A percentile compares a stretch with the other conserved stretches of the same genome.
Evolutionary conservation across 2,329 filamentous ascomycete species (phyloP).

Genomic region (Cadophora luteo-olivacea): DNA sequence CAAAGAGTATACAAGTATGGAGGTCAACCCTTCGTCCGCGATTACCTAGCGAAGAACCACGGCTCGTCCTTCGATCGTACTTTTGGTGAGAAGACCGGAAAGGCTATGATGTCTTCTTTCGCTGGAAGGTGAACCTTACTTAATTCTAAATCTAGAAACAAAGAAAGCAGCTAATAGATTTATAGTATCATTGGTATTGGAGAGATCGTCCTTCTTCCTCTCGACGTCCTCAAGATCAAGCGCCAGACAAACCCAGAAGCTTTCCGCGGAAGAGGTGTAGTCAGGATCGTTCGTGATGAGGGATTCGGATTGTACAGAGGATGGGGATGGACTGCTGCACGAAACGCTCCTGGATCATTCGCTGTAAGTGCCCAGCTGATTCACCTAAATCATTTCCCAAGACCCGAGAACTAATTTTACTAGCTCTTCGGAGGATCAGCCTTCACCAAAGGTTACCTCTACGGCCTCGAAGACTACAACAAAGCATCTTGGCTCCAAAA

Average conservation of each 20-base stretch:
- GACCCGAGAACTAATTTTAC: constrained; percentile 25
- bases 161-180: neutral
- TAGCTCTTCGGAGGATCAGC: constrained; percentile 96
- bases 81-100: constrained; percentile 96
- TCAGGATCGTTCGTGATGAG: constrained; percentile 91
- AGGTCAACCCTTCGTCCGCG: constrained; percentile 92
- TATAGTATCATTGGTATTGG: constrained; percentile 90
- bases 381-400: neutral
- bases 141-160: neutral
- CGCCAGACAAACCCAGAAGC: constrained; percentile 98
- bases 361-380: constrained; percentile 68
- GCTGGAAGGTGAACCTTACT: constrained; percentile 76
- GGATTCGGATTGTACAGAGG: constrained; percentile 95
- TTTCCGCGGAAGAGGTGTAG: constrained; percentile 89
- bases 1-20: constrained; percentile 99
- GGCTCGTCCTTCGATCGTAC: constrained; percentile 83
- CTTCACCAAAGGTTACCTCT: constrained; percentile 96
- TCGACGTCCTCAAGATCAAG: constrained; percentile 99
- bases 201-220: constrained; percentile 91
- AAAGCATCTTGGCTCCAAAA: constrained; percentile 93
- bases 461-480: constrained; percentile 92
- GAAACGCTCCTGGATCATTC: constrained; percentile 96
- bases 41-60: constrained; percentile 83
- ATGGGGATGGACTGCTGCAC: constrained; percentile 96
- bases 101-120: constrained; percentile 97